Evolutionary conservation across 345 rosid species (phyloP).

Genomic region (Laguncularia racemosa): DNA sequence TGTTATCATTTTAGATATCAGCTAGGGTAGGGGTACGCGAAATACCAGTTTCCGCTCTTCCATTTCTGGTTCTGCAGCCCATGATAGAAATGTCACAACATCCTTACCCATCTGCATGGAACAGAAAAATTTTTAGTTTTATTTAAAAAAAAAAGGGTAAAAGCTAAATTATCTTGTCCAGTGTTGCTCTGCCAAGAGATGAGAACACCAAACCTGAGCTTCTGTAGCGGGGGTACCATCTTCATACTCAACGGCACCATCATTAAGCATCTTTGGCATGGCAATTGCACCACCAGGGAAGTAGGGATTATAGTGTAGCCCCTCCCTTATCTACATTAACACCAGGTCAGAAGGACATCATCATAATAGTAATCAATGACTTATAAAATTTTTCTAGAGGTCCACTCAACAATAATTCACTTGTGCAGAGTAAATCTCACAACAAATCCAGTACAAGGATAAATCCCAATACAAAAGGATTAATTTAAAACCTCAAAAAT

Average conservation of each 20-base stretch:
- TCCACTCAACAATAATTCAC: too few relatives aligned
- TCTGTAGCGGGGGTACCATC: slow-evolving; percentile 98
- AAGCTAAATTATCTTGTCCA: not conserved
- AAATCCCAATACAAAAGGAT: too few relatives aligned
- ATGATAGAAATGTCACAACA: slow-evolving; percentile 75
- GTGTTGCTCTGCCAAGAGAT: not conserved
- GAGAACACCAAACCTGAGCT: slow-evolving; percentile 60
- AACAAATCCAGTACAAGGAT: too few relatives aligned
- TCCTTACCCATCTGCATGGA: slow-evolving; percentile 95
- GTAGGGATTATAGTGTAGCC: slow-evolving; percentile 93
- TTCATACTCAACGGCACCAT: slow-evolving; percentile 97
- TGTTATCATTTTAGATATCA: not conserved
- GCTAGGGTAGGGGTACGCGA: not conserved
- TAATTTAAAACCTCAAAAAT: too few relatives aligned
- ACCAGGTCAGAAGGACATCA: not conserved
- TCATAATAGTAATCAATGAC: not conserved
- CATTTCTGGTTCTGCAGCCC: slow-evolving; percentile 99
- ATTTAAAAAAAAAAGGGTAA: not conserved
- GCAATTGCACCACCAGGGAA: slow-evolving; percentile 99
- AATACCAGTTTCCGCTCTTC: slow-evolving; percentile 95
- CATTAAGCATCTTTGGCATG: slow-evolving; percentile 97
- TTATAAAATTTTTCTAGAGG: too few relatives aligned
- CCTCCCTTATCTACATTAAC: slow-evolving; percentile 71
- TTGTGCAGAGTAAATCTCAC: too few relatives aligned
- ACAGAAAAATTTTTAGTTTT: slow-evolving; percentile 6